phyloP scores from a whole-genome alignment of 1,139 yeast species.

The Saccharomyces hybrid region DNA sequence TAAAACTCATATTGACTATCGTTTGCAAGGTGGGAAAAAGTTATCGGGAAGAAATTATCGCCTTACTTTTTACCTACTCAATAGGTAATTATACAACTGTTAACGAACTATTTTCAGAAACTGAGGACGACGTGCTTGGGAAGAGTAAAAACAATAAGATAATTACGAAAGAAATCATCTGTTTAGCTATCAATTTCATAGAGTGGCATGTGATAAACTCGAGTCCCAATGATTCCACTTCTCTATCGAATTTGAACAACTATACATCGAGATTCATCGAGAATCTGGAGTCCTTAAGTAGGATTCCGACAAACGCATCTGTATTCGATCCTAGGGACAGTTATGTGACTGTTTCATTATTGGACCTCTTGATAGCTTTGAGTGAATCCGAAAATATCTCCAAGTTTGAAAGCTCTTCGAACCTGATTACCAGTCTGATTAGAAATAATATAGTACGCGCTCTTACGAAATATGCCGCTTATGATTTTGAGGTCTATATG shows the following conservation, averaged over 20 bases:
- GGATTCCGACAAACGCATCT: constrained; percentile 13
- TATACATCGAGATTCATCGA: constrained; percentile 17
- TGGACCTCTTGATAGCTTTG: constrained; percentile 27
- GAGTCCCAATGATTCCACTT: not conserved
- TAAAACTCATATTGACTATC: constrained; percentile 42
- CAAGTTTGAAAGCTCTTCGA: constrained; percentile 23
- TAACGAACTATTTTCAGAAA: not conserved
- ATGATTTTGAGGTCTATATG: constrained; percentile 22
- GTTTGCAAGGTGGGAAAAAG: constrained; percentile 33
- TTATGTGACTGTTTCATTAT: constrained; percentile 16
- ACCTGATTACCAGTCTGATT: constrained; percentile 17
- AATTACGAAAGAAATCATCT: not conserved
- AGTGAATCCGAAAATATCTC: constrained; percentile 29
- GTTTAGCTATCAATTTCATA: not conserved
- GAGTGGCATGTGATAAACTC: not conserved
- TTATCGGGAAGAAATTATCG: constrained; percentile 22
- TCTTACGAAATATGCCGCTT: constrained; percentile 16
- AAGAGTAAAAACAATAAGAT: not conserved
- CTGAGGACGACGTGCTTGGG: not conserved
- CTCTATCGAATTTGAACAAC: constrained; percentile 10
- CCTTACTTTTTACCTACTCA: constrained; percentile 15
- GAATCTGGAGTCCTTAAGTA: constrained; percentile 15
- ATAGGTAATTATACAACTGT: constrained; percentile 9
- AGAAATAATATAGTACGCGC: constrained; percentile 18
- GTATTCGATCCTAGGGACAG: constrained; percentile 18